Evolutionary conservation across 495 filamentous ascomycete genomes (phyloP).

Genomic region (Geoglossum glabrum): DNA sequence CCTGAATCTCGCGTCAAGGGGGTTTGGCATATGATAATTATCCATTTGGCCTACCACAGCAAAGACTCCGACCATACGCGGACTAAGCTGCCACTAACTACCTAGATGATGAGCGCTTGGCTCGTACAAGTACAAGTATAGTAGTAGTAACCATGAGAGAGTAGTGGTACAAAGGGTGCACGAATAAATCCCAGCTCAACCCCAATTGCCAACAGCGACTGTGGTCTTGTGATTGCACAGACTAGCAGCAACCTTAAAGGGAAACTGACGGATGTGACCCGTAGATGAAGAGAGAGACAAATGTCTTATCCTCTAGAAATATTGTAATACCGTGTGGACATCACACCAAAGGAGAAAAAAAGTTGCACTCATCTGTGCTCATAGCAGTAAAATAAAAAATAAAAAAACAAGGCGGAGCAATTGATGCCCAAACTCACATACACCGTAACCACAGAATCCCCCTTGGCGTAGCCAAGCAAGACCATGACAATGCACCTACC

Average conservation of each 20-base stretch:
- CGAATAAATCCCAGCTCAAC: not conserved
- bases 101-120: not conserved
- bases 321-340: not conserved
- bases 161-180: not conserved
- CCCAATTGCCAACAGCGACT: not conserved
- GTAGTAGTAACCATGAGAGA: not conserved
- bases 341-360: not conserved
- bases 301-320: not conserved
- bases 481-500: not conserved
- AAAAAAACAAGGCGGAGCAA: not conserved
- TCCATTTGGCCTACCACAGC: not conserved
- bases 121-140: not conserved
- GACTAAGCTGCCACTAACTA: not conserved
- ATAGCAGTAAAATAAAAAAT: too few species aligned
- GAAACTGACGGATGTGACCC: not conserved
- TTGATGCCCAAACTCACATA: not conserved
- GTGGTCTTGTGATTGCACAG: not conserved
- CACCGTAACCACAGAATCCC: not conserved
- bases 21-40: not conserved
- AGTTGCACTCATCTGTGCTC: not conserved
- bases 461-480: not conserved
- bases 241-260: not conserved
- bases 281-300: not conserved
- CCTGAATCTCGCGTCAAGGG: not conserved
- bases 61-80: not conserved